Percentiles rank a stretch among this genome's conserved stretches.
Conservation (phyloP, 139 green algal species). For the Chara braunii region DNA sequence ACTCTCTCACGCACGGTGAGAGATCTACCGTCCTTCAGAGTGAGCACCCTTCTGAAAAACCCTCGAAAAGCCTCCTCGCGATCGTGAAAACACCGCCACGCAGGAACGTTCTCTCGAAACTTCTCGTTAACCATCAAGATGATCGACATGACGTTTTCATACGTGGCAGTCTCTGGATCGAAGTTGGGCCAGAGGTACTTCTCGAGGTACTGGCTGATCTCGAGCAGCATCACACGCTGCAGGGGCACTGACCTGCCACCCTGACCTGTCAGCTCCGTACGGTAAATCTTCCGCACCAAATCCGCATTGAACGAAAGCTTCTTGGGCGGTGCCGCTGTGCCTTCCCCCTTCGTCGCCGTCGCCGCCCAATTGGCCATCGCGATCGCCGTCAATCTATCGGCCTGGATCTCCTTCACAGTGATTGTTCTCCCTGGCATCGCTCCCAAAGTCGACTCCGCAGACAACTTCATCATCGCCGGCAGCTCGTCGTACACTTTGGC, state of each 20-base stretch:
- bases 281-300: conserved; percentile 33
- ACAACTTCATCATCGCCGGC: no score
- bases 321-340: no score
- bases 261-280: conserved; percentile 16
- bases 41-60: conserved; percentile 66
- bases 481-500: no score
- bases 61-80: conserved; percentile 51
- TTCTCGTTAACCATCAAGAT: conserved; percentile 93
- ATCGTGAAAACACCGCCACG: conserved; percentile 66
- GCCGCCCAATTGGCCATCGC: no score
- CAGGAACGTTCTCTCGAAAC: conserved; percentile 46
- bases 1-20: conserved; percentile 64
- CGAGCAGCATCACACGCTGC: conserved; percentile 55
- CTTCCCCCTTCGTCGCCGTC: no score
- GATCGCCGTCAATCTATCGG: no score
- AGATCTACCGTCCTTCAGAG: conserved; percentile 46
- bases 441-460: no score
- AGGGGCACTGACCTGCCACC: conserved; percentile 13
- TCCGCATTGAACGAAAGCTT: conserved; percentile 35
- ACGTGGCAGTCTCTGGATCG: conserved; percentile 42
- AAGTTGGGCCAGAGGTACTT: conserved; percentile 89
- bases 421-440: no score
- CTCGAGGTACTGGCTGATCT: conserved; percentile 91
- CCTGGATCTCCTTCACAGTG: no score
- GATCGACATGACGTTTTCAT: conserved; percentile 76